Conservation (phyloP, 805 yeast species). For the Allodekkera sacchari region DNA sequence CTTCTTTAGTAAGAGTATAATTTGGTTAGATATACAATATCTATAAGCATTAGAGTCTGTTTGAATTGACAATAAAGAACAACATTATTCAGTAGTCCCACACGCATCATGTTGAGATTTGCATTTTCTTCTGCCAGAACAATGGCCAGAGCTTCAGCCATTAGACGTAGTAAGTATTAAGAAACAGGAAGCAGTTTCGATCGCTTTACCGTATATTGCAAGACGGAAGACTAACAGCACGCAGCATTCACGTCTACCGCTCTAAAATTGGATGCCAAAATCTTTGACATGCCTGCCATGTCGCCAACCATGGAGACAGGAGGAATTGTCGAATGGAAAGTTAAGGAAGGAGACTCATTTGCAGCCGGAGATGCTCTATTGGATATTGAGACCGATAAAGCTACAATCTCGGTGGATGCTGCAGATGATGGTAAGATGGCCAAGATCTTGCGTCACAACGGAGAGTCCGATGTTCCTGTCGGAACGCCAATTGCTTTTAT, state of each 20-base stretch:
- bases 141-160: no score
- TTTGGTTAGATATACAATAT: no score
- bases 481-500: constrained; percentile 85
- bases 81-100: no score
- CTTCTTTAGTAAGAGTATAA: no score
- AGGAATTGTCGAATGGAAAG: constrained; percentile 84
- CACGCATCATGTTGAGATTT: no score
- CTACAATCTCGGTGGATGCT: constrained; percentile 78
- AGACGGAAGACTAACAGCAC: no score
- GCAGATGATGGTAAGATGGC: constrained; percentile 88
- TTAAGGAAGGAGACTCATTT: constrained; percentile 67
- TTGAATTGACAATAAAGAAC: no score
- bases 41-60: no score
- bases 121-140: no score
- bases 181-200: constrained; percentile 1
- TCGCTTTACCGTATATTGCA: no score
- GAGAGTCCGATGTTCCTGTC: constrained; percentile 73
- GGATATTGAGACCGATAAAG: constrained; percentile 84
- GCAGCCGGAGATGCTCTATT: constrained; percentile 74
- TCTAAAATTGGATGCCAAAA: constrained; percentile 27
- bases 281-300: constrained; percentile 95
- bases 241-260: background rate
- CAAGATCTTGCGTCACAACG: constrained; percentile 61
- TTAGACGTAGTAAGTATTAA: no score
- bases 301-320: constrained; percentile 98